phyloP scores from a whole-genome alignment of 768 basidiomycete genomes.

The Termitomyces heimii region DNA sequence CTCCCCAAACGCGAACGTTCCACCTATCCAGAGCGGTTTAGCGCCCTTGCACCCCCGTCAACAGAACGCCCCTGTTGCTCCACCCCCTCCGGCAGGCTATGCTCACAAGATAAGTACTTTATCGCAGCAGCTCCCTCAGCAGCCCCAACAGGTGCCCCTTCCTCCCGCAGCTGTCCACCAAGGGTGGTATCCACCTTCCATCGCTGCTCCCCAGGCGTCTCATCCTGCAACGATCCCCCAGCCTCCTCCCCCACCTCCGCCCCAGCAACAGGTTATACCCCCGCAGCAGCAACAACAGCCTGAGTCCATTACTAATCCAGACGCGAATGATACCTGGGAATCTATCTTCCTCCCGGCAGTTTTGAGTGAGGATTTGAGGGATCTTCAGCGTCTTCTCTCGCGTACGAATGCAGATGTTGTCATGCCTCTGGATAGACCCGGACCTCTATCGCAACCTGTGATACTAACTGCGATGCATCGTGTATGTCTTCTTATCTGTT shows the following conservation, averaged over 20 bases:
- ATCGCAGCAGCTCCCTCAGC: constrained; percentile 32
- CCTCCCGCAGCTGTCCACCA: constrained; percentile 35
- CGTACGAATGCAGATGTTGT: constrained; percentile 75
- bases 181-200: constrained; percentile 57
- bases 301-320: constrained; percentile 6
- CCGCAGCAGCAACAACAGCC: constrained; percentile 6
- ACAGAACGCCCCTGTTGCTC: constrained; percentile 32
- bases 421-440: constrained; percentile 67
- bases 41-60: constrained; percentile 36
- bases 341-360: constrained; percentile 75
- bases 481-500: constrained; percentile 35
- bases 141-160: constrained; percentile 21
- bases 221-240: constrained; percentile 72
- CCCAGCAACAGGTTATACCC: constrained; percentile 48
- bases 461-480: constrained; percentile 79
- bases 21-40: constrained; percentile 30
- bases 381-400: constrained; percentile 68
- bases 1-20: constrained; percentile 32
- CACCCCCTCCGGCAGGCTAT: constrained; percentile 32
- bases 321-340: constrained; percentile 48
- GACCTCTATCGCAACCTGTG: constrained; percentile 78
- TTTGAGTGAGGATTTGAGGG: constrained; percentile 65
- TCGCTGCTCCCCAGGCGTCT: constrained; percentile 79
- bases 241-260: constrained; percentile 29
- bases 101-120: constrained; percentile 28